Evolutionary conservation across 2,329 filamentous ascomycete species (phyloP).

Genomic region (Trichoderma endophyticum): DNA sequence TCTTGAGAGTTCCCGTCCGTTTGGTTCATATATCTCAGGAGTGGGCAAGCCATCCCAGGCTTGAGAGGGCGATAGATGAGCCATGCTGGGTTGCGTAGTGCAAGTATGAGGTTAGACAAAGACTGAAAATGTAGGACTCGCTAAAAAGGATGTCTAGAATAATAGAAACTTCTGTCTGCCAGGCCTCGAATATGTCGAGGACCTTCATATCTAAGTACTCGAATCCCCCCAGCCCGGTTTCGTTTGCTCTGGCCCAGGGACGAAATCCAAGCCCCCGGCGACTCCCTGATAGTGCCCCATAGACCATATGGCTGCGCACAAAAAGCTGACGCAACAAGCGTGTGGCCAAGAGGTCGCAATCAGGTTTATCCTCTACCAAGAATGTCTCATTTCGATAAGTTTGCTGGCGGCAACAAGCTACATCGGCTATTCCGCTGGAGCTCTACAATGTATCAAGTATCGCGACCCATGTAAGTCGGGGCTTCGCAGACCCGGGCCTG

Average conservation of each 20-base stretch:
- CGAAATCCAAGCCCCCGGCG: background rate
- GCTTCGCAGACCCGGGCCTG: background rate
- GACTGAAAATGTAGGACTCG: background rate
- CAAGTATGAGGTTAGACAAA: background rate
- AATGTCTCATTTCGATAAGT: background rate
- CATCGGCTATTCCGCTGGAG: background rate
- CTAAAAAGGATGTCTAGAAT: background rate
- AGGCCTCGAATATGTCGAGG: background rate
- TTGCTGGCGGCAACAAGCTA: background rate
- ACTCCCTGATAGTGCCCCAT: slow-evolving; percentile 7
- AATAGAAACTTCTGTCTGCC: background rate
- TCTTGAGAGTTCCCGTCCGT: background rate
- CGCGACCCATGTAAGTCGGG: background rate
- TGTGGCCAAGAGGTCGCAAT: background rate
- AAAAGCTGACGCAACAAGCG: slow-evolving; percentile 5
- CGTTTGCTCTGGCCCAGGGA: background rate
- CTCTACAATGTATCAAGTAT: slow-evolving; percentile 2
- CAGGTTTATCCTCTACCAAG: background rate
- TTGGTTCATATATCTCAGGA: slow-evolving; percentile 6
- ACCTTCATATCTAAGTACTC: slow-evolving; percentile 6
- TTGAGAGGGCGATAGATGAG: background rate
- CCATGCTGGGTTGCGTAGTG: background rate
- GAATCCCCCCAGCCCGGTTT: background rate
- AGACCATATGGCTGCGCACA: background rate
- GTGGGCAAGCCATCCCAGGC: slow-evolving; percentile 15